These are phyloP conservation scores for Flaveria bidentis DNA, from an alignment of 129 eudicot species.

Conservation along the genomic window DNA sequence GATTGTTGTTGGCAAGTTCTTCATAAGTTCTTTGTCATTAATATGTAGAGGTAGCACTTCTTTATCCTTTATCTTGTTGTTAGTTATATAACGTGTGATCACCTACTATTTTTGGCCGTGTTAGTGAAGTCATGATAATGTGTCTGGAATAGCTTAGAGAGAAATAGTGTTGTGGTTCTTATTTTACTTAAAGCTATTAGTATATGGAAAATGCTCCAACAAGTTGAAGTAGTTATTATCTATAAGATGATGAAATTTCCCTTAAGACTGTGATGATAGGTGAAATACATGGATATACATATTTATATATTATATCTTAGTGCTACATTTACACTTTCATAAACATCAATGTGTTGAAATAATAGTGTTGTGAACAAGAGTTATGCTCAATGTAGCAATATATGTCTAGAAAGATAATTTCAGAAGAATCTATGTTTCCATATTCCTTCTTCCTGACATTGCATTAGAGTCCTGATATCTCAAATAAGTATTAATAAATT, in stretches of 20 bases:
- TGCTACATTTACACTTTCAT: not conserved
- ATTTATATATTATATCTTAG: not conserved
- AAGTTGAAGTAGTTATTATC: not conserved
- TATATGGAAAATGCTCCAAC: not conserved
- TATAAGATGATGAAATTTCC: not conserved
- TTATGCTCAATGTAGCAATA: not conserved
- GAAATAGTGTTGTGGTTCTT: not conserved
- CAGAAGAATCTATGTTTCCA: too few relatives aligned
- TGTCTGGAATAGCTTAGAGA: constrained; percentile 5
- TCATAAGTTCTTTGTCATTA: constrained; percentile 2
- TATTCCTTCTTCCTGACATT: too few relatives aligned
- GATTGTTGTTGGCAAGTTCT: not conserved
- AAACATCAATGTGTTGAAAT: not conserved
- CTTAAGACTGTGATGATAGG: not conserved
- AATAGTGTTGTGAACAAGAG: not conserved
- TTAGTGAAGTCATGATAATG: too few relatives aligned
- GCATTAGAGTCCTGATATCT: too few relatives aligned
- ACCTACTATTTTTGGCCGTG: too few relatives aligned
- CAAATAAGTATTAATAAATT: too few relatives aligned
- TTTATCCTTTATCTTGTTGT: too few relatives aligned
- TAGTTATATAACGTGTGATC: too few relatives aligned
- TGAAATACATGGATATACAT: not conserved
- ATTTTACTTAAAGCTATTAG: not conserved
- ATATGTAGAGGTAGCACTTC: not conserved
- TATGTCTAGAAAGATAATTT: not conserved